Evolutionary conservation across 805 yeast genomes (phyloP), one percentile per base, ranked within the genome.

Genomic region (Candida succiphila): DNA sequence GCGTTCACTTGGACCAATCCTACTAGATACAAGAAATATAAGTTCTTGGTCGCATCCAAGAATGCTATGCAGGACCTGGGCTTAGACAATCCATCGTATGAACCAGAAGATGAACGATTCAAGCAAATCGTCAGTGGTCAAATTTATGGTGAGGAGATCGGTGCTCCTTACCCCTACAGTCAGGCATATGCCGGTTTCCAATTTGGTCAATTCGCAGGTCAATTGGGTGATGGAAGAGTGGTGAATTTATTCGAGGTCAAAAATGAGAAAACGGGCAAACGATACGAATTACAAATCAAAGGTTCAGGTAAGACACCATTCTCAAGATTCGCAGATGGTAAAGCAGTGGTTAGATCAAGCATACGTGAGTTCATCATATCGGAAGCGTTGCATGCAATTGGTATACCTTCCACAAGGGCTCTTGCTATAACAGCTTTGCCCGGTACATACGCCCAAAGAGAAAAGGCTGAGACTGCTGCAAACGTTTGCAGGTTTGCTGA

Each of bases 131-230:
- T 82, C 4, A 65, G 77, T 36, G 96, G 96, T 1, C 43, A 54
- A 28, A 4, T 18, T 13, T 61, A 72, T 26, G 45, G 56, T n/a
- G 42, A 69, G 2, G 46, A 56, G 25, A 60, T 60, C 14, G 48
- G 51, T 24, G 44, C 44, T 17, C 57, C 58, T 1, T 74, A 73
- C 43, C 97, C 98, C 0, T 89, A 82, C 56, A 74, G 96, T 10
- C 88, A 82, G 54, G 84, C 89, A 0, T 89, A 89, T 55, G 95
- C 97, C 2, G 98, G 98, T 1, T 86, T 80, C 67, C 98, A 89
- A 51, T 89, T 92, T 62, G 97, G 98, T 3, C 75, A 73, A 42
- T 89, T 89, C 73, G 96, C 96, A 0, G 97, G 97, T 2, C 98
- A 92, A 54, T 61, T 89, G 40, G 98, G 98, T 6, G 98, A 89